These are phyloP conservation scores for Fraxinus anomala DNA, from an alignment of 257 asterid genomes.

Conservation along the genomic window DNA sequence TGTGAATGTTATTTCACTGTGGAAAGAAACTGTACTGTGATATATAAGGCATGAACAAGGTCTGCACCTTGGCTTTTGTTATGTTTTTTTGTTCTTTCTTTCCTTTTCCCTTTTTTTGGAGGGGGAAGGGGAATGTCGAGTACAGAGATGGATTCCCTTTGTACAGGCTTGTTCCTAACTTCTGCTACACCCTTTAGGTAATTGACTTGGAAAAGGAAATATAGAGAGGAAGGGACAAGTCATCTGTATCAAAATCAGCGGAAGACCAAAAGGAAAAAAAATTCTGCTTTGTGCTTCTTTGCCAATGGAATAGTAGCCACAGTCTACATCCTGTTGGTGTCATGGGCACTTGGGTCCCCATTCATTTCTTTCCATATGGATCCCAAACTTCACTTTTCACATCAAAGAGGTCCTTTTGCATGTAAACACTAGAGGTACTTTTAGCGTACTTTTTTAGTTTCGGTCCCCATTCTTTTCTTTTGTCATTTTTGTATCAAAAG, in stretches of 20 bases:
- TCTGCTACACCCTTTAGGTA: not conserved
- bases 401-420: not conserved
- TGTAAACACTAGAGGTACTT: not conserved
- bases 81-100: not conserved
- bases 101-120: not conserved
- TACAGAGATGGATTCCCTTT: not conserved
- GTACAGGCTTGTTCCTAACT: too few relatives aligned
- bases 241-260: not conserved
- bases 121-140: not conserved
- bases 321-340: not conserved
- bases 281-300: not conserved
- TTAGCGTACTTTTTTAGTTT: not conserved
- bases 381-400: not conserved
- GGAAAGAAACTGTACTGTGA: not conserved
- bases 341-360: not conserved
- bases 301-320: not conserved
- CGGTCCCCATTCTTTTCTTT: not conserved
- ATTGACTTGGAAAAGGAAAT: not conserved
- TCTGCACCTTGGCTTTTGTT: not conserved
- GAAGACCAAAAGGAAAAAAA: not conserved
- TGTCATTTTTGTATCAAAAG: not conserved
- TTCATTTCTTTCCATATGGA: not conserved
- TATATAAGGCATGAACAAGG: not conserved
- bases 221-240: not conserved
- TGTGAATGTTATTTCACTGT: not conserved